Percentiles rank a stretch among this genome's conserved stretches.
Evolutionary conservation across 2,329 filamentous ascomycete genomes (phyloP).

Genomic region (Acephala macrosclerotiorum): DNA sequence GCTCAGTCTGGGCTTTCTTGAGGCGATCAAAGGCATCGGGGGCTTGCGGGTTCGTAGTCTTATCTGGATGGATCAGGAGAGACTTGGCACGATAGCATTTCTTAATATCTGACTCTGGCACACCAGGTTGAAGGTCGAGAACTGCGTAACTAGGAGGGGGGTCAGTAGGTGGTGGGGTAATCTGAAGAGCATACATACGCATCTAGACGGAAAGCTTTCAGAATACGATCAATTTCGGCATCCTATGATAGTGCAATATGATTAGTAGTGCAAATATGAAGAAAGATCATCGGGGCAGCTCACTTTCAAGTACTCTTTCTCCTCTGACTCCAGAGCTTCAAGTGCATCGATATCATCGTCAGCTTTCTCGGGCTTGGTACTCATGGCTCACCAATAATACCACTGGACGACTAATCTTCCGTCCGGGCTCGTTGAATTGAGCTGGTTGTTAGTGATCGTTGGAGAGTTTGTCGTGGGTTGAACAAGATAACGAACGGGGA

Average conservation of each 20-base stretch:
- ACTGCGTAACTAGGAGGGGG: constrained; percentile 77
- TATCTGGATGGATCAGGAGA: constrained; percentile 98
- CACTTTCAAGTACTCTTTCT: constrained; percentile 91
- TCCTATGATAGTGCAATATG: constrained; percentile 62
- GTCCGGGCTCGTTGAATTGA: constrained; percentile 14
- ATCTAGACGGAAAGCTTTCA: constrained; percentile 85
- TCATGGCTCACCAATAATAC: constrained; percentile 42
- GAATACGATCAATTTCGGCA: constrained; percentile 93
- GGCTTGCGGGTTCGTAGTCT: constrained; percentile 88
- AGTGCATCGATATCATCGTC: constrained; percentile 76
- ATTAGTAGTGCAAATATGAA: constrained; percentile 21
- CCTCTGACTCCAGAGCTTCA: constrained; percentile 81
- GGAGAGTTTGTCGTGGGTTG: neutral
- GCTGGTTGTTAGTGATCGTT: constrained; percentile 16
- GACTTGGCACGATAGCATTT: constrained; percentile 94
- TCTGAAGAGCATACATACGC: constrained; percentile 55
- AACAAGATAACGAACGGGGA: neutral
- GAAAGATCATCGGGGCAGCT: constrained; percentile 32
- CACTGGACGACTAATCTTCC: constrained; percentile 26
- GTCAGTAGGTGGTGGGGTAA: constrained; percentile 13
- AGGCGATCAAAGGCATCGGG: constrained; percentile 96
- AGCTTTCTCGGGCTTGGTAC: constrained; percentile 40
- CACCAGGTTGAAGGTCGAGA: constrained; percentile 92
- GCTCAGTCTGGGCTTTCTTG: constrained; percentile 89
- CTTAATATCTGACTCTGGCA: constrained; percentile 96